A percentile compares a stretch with the other conserved stretches of the same genome.
phyloP scores from a whole-genome alignment of 352 stramenopile species.

The Pythium grandisporangium region DNA sequence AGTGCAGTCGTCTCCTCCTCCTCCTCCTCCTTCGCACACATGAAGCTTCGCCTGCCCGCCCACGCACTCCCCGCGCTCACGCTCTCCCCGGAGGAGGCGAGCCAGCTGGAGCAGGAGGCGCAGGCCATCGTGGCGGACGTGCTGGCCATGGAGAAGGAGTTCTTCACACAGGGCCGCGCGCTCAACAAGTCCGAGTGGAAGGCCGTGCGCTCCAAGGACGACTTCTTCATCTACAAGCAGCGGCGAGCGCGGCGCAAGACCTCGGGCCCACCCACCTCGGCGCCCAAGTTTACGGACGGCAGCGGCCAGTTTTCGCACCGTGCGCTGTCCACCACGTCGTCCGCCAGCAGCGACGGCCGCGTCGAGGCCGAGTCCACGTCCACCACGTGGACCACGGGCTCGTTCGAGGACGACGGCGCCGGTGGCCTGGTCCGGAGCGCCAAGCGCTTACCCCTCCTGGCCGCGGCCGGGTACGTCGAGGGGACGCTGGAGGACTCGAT shows the following conservation, averaged over 20 bases:
- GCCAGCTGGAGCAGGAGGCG: constrained; percentile 20
- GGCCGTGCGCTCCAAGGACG: constrained; percentile 15
- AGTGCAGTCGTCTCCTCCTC: neutral
- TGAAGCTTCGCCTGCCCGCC: constrained; percentile 34
- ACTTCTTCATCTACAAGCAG: constrained; percentile 22
- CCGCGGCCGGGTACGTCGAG: constrained; percentile 28
- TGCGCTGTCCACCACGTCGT: no score
- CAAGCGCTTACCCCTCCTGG: constrained; percentile 23
- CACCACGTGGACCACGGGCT: neutral
- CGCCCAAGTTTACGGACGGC: neutral
- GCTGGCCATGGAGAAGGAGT: constrained; percentile 26
- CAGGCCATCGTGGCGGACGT: constrained; percentile 28
- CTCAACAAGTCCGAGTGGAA: constrained; percentile 25
- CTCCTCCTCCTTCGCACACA: constrained; percentile 3
- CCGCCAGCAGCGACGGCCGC: no score
- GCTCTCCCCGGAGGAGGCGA: constrained; percentile 17
- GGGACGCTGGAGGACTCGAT: constrained; percentile 41
- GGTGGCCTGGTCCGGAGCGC: constrained; percentile 10
- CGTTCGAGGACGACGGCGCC: neutral
- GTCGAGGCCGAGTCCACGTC: neutral
- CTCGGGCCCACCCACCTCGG: neutral
- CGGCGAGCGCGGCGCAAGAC: neutral
- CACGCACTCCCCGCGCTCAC: constrained; percentile 20
- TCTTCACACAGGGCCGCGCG: constrained; percentile 11
- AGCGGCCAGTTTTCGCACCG: no score